These are phyloP conservation scores for Pyropia haitanensis DNA, from an alignment of 23 red algal species.

Conservation along the genomic window DNA sequence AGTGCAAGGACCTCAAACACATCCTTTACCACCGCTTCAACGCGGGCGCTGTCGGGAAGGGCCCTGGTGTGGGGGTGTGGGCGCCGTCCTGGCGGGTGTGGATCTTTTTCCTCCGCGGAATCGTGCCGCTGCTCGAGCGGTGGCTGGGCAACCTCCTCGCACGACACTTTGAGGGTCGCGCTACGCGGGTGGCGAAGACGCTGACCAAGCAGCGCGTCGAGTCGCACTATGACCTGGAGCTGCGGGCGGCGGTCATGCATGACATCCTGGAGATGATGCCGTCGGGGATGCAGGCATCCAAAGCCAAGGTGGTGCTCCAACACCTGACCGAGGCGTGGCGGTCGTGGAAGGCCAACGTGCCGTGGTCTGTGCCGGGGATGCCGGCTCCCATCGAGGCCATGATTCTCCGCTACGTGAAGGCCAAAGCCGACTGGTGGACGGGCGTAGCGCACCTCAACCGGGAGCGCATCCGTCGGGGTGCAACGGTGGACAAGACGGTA, in stretches of 20 bases:
- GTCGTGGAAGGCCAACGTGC: slow-evolving; percentile 94
- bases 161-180: slow-evolving; percentile 91
- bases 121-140: slow-evolving; percentile 88
- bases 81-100: slow-evolving; percentile 90
- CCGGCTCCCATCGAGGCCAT: slow-evolving; percentile 79
- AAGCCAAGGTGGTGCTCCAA: slow-evolving; percentile 64
- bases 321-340: slow-evolving; percentile 95
- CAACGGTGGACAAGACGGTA: slow-evolving; percentile 97
- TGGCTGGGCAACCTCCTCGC: slow-evolving; percentile 98
- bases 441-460: slow-evolving; percentile 72
- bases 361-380: slow-evolving; percentile 84
- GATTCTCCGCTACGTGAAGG: slow-evolving; percentile 87
- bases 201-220: slow-evolving; percentile 95
- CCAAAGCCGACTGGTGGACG: slow-evolving; percentile 94
- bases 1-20: slow-evolving; percentile 96
- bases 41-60: slow-evolving; percentile 76
- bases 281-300: slow-evolving; percentile 45
- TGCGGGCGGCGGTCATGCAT: slow-evolving; percentile 75
- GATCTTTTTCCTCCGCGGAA: slow-evolving; percentile 92
- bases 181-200: slow-evolving; percentile 73
- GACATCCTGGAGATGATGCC: slow-evolving; percentile 97
- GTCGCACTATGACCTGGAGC: slow-evolving; percentile 91
- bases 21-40: slow-evolving; percentile 93
- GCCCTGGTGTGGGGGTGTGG: slow-evolving; percentile 89
- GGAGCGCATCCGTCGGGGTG: slow-evolving; percentile 67